A percentile compares a stretch with the other conserved stretches of the same genome.
Evolutionary conservation across 169 alveolate genomes (phyloP).

Genomic region (Eimeria sp.): DNA sequence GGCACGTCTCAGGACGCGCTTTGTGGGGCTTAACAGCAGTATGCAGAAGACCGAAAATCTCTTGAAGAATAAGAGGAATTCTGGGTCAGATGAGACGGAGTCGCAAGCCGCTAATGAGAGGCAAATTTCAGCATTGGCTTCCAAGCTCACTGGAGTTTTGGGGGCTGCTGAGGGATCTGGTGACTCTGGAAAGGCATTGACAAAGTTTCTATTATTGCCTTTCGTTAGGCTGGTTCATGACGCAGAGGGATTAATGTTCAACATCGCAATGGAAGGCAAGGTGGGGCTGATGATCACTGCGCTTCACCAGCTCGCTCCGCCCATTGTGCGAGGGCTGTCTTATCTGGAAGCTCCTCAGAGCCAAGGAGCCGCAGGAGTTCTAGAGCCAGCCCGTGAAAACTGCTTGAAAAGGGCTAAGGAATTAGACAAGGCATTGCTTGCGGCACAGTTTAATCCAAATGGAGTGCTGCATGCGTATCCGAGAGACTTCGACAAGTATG

Average conservation of each 20-base stretch:
- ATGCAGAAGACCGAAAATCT: no score
- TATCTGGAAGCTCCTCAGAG: slow-evolving; percentile 28
- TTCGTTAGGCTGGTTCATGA: not conserved
- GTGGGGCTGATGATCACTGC: slow-evolving; percentile 7
- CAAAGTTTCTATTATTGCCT: not conserved
- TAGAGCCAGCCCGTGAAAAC: not conserved
- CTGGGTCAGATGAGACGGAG: not conserved
- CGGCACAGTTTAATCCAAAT: not conserved
- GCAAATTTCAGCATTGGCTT: not conserved
- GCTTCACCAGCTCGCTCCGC: not conserved
- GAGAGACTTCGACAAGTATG: not conserved
- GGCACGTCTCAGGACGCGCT: not conserved
- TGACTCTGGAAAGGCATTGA: not conserved
- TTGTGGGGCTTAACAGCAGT: not conserved
- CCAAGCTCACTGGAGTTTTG: not conserved
- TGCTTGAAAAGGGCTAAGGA: not conserved
- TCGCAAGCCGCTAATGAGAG: not conserved
- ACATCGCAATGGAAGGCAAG: not conserved
- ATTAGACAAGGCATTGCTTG: not conserved
- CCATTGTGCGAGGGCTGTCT: not conserved
- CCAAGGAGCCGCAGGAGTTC: not conserved
- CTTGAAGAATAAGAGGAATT: not conserved
- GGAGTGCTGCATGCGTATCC: not conserved
- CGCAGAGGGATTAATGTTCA: not conserved
- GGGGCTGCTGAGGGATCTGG: slow-evolving; percentile 18